Conservation (phyloP, 164 flowering plant species). For the Vitis cinerea region DNA sequence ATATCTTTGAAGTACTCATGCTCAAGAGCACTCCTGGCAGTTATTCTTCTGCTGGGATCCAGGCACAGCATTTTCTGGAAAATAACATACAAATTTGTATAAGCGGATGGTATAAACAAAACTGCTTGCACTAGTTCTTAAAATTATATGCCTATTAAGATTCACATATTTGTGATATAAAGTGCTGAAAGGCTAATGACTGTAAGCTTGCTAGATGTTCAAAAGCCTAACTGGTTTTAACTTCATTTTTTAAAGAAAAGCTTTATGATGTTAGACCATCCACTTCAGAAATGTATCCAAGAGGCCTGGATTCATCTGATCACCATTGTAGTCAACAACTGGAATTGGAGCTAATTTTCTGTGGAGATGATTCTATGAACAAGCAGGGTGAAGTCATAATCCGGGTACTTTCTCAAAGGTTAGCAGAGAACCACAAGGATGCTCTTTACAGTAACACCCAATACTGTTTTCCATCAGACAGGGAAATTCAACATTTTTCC, state of each 20-base stretch:
- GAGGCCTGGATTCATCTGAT: neutral
- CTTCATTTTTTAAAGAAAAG: too few species aligned
- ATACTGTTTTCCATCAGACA: too few species aligned
- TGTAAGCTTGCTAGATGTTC: too few species aligned
- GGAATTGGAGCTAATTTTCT: neutral
- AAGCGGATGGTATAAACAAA: too few species aligned
- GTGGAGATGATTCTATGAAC: neutral
- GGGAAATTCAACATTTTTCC: too few species aligned
- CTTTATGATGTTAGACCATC: too few species aligned
- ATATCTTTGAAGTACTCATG: constrained; percentile 93
- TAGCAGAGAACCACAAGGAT: neutral
- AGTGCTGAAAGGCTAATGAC: too few species aligned
- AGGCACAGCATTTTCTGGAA: constrained; percentile 87
- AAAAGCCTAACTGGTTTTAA: too few species aligned
- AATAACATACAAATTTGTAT: too few species aligned
- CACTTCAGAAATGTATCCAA: too few species aligned
- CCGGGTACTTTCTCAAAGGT: neutral
- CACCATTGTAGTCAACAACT: neutral
- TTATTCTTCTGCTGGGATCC: constrained; percentile 91
- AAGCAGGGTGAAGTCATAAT: neutral
- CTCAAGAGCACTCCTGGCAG: constrained; percentile 85
- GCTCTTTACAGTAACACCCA: too few species aligned
- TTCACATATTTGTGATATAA: neutral
- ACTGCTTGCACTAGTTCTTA: neutral
- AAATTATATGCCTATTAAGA: neutral